Percentiles rank a stretch among this genome's conserved stretches.
phyloP scores from a whole-genome alignment of 169 alveolate species.

The Cryptosporidium canis region DNA sequence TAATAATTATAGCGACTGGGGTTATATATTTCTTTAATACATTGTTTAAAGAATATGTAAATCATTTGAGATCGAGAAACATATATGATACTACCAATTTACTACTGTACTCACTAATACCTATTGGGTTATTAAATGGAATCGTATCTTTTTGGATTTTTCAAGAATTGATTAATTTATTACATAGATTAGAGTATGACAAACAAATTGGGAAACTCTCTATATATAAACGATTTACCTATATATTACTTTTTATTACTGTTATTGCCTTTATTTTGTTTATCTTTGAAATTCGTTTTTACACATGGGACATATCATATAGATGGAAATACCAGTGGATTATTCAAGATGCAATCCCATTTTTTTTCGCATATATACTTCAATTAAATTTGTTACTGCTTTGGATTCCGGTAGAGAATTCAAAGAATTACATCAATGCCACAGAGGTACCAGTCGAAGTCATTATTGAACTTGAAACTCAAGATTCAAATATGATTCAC shows the following conservation, averaged over 20 bases:
- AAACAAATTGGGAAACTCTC: constrained; percentile 40
- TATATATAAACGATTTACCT: constrained; percentile 1
- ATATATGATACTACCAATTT: not conserved
- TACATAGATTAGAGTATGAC: not conserved
- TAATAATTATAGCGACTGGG: not conserved
- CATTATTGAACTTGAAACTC: constrained; percentile 20
- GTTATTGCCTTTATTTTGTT: constrained; percentile 1
- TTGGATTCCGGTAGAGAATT: constrained; percentile 35
- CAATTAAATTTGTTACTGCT: not conserved
- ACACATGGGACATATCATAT: not conserved
- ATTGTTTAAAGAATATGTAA: constrained; percentile 17
- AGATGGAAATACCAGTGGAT: constrained; percentile 63
- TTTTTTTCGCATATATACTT: not conserved
- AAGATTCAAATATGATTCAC: not conserved
- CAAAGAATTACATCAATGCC: constrained; percentile 1
- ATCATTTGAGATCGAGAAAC: not conserved
- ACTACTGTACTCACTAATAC: not conserved
- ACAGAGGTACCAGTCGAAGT: constrained; percentile 23
- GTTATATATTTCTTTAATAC: not conserved
- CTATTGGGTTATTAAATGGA: constrained; percentile 30
- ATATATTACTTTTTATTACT: not conserved
- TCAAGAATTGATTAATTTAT: constrained; percentile 13
- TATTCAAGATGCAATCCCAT: constrained; percentile 47
- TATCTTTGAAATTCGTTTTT: constrained; percentile 12
- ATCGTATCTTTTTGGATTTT: constrained; percentile 36